Evolutionary conservation across 2,329 filamentous ascomycete genomes (phyloP), one percentile per base, ranked within the genome.

Genomic region (Cytospora schulzeri): DNA sequence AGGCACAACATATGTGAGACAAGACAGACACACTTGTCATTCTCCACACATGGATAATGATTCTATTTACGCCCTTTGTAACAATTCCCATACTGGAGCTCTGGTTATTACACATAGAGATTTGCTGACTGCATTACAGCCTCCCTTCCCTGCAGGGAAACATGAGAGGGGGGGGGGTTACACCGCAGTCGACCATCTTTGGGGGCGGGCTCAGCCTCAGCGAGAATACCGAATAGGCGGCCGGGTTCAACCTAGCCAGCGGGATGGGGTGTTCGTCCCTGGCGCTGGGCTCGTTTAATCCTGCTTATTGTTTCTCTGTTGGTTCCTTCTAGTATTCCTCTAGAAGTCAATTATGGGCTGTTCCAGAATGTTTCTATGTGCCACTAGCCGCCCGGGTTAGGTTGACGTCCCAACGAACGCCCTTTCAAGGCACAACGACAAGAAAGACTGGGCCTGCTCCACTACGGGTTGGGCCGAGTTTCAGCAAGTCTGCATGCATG

Each of bases 61-160:
- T 48, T 22, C 41, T 22, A 48, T 48, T 48, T 41, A 17, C 19
- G 45, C 3, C 17, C 45, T 22, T 6, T 51, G 38, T 56, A 28
- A 51, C 52, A 26, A 38, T 31, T 29, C 14, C 24, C 11, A 17
- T 7, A 56, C 17, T 29, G 11, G 52, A 56, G n/a, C n/a, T 51
- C 29, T 41, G 4, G 6, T 41, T 41, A 41, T 19, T 14, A 35
- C 33, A 15, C 33, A 35, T n/a, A n/a, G n/a, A n/a, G n/a, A 35
- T 26, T 35, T 62, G 59, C 60, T 62, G 52, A 62, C 60, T 55
- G 60, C 41, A 56, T 48, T 24, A 19, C 45, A 48, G 45, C 45
- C n/a, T 48, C 45, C 11, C n/a, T 24, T 48, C 45, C 11, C n/a
- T 24, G 45, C 45, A 48, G 45, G 45, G n/a, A 14, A 48, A 48